A percentile compares a stretch with the other conserved stretches of the same genome.
Conservation (phyloP, 1,139 yeast genomes). For the Pichia sp. region DNA sequence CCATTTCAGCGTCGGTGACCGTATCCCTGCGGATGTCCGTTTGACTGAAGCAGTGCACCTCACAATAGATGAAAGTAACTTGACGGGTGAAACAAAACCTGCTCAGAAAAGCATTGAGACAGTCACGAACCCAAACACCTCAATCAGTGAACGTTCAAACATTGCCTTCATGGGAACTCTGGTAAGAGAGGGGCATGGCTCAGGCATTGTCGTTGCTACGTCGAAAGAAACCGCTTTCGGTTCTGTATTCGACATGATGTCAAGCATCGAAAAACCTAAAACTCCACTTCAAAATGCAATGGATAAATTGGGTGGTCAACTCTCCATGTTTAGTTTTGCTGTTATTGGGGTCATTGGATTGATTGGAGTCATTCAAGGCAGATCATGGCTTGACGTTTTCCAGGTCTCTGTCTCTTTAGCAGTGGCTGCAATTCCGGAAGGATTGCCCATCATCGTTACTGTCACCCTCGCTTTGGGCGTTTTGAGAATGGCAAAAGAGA, state of each 20-base stretch:
- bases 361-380: slow-evolving; percentile 84
- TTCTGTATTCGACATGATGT: slow-evolving; percentile 83
- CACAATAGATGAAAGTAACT: slow-evolving; percentile 82
- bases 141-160: slow-evolving; percentile 55
- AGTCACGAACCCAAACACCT: slow-evolving; percentile 25
- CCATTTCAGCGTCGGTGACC: slow-evolving; percentile 83
- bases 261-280: slow-evolving; percentile 88
- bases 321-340: slow-evolving; percentile 74
- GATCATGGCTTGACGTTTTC: slow-evolving; percentile 94
- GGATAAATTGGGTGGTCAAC: slow-evolving; percentile 90
- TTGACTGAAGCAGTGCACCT: slow-evolving; percentile 73
- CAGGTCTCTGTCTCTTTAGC: slow-evolving; percentile 94
- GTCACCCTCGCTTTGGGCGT: slow-evolving; percentile 95
- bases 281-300: slow-evolving; percentile 92
- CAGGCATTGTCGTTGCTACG: slow-evolving; percentile 90
- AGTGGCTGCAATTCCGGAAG: slow-evolving; percentile 98
- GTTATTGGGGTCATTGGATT: slow-evolving; percentile 85
- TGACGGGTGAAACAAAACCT: slow-evolving; percentile 92
- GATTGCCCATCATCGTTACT: slow-evolving; percentile 92
- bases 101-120: slow-evolving; percentile 53
- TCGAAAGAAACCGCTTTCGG: slow-evolving; percentile 90
- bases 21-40: slow-evolving; percentile 91
- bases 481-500: slow-evolving; percentile 86
- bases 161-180: slow-evolving; percentile 95
- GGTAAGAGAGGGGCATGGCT: slow-evolving; percentile 90